Evolutionary conservation across 2,329 filamentous ascomycete genomes (phyloP).

Genomic region (Ascochyta clinopodiicola): DNA sequence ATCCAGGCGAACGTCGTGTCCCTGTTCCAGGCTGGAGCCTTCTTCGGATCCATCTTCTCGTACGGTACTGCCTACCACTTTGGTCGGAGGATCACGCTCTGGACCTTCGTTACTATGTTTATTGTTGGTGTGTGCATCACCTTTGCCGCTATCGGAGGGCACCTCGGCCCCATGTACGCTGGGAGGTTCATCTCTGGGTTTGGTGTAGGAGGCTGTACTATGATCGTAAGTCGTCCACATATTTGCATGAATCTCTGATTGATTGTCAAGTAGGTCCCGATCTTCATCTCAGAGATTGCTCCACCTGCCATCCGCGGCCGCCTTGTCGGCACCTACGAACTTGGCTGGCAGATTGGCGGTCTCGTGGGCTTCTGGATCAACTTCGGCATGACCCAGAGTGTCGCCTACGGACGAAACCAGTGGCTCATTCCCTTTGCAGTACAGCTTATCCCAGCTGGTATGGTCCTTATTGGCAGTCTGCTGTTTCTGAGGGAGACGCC

Average conservation of each 20-base stretch:
- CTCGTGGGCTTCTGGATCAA: conserved; percentile 54
- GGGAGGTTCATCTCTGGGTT: conserved; percentile 65
- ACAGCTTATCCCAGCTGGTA: conserved; percentile 70
- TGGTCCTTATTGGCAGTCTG: conserved; percentile 56
- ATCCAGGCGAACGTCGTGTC: conserved; percentile 79
- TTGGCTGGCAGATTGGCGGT: conserved; percentile 59
- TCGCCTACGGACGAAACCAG: conserved; percentile 52
- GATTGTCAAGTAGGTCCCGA: conserved; percentile 59
- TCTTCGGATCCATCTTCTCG: conserved; percentile 69
- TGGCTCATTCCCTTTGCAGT: conserved; percentile 63
- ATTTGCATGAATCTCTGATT: not conserved
- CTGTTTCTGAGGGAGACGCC: conserved; percentile 54
- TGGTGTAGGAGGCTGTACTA: conserved; percentile 59
- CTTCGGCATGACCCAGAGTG: conserved; percentile 54
- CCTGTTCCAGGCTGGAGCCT: conserved; percentile 81
- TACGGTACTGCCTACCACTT: conserved; percentile 71
- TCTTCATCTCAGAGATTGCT: conserved; percentile 65
- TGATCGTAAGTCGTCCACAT: conserved; percentile 7
- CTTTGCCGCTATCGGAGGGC: conserved; percentile 59
- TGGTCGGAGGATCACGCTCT: conserved; percentile 65
- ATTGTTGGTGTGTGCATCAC: conserved; percentile 73
- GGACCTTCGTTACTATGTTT: conserved; percentile 63
- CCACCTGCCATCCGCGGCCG: conserved; percentile 66
- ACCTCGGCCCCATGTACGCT: conserved; percentile 64
- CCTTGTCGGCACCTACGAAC: conserved; percentile 57